Evolutionary conservation across 495 filamentous ascomycete species (phyloP), one percentile per base, ranked within the genome.

Genomic region (Elasticomyces elasticus): DNA sequence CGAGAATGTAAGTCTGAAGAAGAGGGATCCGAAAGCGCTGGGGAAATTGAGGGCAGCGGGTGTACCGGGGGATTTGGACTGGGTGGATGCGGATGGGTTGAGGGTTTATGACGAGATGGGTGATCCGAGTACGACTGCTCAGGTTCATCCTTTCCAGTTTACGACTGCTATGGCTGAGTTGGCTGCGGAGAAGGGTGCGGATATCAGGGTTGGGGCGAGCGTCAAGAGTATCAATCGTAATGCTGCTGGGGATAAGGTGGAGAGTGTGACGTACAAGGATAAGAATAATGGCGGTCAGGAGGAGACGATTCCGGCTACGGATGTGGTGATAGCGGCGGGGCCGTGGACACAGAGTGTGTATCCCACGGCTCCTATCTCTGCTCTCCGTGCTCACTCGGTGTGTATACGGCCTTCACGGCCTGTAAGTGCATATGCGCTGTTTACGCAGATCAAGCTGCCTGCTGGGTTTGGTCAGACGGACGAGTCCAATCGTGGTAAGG

Each of bases 131-230:
- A 83, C 81, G 35, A 97, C 92, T 1, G 87, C 92, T 1, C 92
- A 97, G 66, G 92, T 97, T 5, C 92, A 97, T 67, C 92, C 92
- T 1, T 89, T 86, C 63, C 81, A 86, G 22, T 96, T 98, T 61
- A 98, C 91, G 2, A 95, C 80, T 0, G 76, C 85, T 2, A 92
- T 98, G 66, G 87, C 88, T 11, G 76, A 79, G 33, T 75, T 98
- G 17, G 89, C 91, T 9, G 74, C 77, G 54, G 80, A 89, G 52
- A 79, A 76, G 54, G 91, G 91, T 9, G 58, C 24, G 41, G 42
- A 53, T 20, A 23, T 61, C 17, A 27, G 25, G 19, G 27, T 41
- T 10, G 47, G 50, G 5, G 83, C 79, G 23, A 77, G 84, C 41
- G 79, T 96, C 49, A 81, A 72, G 9, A 65, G 67, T 47, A 88